A percentile compares a stretch with the other conserved stretches of the same genome.
Evolutionary conservation across 306 rosid genomes (phyloP).

Genomic region (Chamaecrista fasciculata): DNA sequence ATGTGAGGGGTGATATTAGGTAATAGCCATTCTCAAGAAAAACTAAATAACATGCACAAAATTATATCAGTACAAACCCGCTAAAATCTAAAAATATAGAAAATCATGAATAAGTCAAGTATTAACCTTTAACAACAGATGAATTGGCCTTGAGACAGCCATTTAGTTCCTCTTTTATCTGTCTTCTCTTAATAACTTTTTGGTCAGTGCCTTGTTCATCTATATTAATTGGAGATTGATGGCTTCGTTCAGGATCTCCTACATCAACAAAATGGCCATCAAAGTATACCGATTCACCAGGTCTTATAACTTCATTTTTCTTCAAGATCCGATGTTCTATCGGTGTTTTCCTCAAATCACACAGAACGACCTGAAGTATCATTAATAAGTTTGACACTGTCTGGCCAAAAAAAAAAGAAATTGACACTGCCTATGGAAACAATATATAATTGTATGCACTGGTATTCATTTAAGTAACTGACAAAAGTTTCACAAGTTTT

Average conservation of each 20-base stretch:
- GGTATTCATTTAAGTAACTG: background rate
- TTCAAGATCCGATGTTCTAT: conserved; percentile 58
- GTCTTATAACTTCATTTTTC: conserved; percentile 55
- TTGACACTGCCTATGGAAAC: no score
- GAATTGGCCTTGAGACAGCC: conserved; percentile 29
- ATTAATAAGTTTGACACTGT: conserved; percentile 3
- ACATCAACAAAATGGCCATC: conserved; percentile 65
- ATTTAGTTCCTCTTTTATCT: conserved; percentile 31
- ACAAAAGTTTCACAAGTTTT: conserved; percentile 4
- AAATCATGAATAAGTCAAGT: background rate
- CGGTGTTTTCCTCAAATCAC: conserved; percentile 54
- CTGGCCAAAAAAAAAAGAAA: background rate
- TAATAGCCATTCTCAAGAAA: conserved; percentile 1
- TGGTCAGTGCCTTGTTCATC: conserved; percentile 29
- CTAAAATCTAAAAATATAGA: background rate
- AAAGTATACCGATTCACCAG: conserved; percentile 53
- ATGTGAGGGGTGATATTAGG: background rate
- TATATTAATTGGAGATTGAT: conserved; percentile 34
- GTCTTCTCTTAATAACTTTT: conserved; percentile 31
- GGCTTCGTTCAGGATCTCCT: conserved; percentile 55
- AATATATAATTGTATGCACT: background rate
- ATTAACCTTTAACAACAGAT: conserved; percentile 47
- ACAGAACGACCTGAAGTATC: conserved; percentile 52
- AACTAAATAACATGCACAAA: conserved; percentile 21
- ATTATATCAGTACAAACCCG: conserved; percentile 9